Conservation (phyloP, 306 rosid species). For the Myrica gale region DNA sequence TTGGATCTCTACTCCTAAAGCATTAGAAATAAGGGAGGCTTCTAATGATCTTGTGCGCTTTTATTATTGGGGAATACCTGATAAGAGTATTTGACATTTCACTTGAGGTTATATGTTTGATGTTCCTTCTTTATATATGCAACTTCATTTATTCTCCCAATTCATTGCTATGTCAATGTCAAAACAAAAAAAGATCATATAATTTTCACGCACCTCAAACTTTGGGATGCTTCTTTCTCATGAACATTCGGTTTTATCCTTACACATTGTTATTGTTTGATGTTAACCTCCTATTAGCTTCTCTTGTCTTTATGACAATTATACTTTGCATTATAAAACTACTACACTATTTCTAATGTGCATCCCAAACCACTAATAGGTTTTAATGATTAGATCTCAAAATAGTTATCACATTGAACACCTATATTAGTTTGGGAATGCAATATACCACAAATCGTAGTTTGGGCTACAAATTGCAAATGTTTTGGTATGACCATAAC, state of each 20-base stretch:
- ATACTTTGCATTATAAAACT: no score
- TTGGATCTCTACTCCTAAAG: background rate
- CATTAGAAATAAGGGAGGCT: background rate
- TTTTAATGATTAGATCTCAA: no score
- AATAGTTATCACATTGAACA: no score
- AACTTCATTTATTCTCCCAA: background rate
- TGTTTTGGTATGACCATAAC: no score
- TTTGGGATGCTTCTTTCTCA: background rate
- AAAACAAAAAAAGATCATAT: background rate
- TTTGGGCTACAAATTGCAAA: no score
- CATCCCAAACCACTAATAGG: no score
- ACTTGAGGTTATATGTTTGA: background rate
- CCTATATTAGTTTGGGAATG: no score
- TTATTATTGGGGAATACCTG: background rate
- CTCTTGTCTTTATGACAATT: no score
- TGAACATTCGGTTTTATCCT: background rate
- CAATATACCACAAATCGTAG: no score
- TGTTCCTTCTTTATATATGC: background rate
- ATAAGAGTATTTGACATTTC: background rate
- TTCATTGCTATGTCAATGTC: background rate
- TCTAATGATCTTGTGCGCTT: background rate
- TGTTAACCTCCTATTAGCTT: no score
- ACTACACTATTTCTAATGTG: no score
- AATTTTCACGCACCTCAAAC: background rate
- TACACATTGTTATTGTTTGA: background rate